These are phyloP conservation scores for Harrya chromipes DNA, from an alignment of 768 basidiomycete genomes.

Conservation along the genomic window DNA sequence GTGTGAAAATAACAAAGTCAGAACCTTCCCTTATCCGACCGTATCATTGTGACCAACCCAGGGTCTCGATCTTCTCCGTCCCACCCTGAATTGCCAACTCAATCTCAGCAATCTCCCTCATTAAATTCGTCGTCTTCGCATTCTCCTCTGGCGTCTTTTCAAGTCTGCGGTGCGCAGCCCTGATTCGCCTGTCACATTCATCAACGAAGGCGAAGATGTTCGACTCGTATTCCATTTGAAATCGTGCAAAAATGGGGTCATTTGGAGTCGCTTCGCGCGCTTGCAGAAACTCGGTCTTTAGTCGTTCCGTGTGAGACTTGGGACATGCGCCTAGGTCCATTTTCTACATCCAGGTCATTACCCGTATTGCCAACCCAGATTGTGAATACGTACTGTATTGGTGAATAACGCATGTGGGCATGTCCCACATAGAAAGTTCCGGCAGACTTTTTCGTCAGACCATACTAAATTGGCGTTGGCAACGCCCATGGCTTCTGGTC, in stretches of 20 bases:
- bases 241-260: constrained; percentile 79
- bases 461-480: constrained; percentile 89
- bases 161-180: constrained; percentile 87
- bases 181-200: constrained; percentile 95
- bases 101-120: constrained; percentile 99
- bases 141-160: constrained; percentile 99
- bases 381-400: constrained; percentile 73
- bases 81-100: constrained; percentile 98
- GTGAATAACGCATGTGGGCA: constrained; percentile 98
- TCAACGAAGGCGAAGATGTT: constrained; percentile 97
- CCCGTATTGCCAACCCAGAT: neutral
- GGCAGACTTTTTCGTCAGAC: constrained; percentile 97
- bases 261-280: constrained; percentile 72
- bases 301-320: constrained; percentile 90
- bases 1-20: constrained; percentile 8
- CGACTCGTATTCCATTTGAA: constrained; percentile 94
- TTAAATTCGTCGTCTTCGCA: constrained; percentile 96
- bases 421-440: constrained; percentile 97
- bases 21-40: neutral
- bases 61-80: constrained; percentile 94
- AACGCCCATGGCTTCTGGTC: constrained; percentile 98
- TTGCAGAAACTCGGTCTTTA: constrained; percentile 86
- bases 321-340: constrained; percentile 99
- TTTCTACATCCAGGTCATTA: constrained; percentile 51
- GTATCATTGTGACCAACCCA: constrained; percentile 52